These are phyloP conservation scores for Beauveria scarabaeidicola DNA, from an alignment of 2,329 filamentous ascomycete species.

Conservation along the genomic window DNA sequence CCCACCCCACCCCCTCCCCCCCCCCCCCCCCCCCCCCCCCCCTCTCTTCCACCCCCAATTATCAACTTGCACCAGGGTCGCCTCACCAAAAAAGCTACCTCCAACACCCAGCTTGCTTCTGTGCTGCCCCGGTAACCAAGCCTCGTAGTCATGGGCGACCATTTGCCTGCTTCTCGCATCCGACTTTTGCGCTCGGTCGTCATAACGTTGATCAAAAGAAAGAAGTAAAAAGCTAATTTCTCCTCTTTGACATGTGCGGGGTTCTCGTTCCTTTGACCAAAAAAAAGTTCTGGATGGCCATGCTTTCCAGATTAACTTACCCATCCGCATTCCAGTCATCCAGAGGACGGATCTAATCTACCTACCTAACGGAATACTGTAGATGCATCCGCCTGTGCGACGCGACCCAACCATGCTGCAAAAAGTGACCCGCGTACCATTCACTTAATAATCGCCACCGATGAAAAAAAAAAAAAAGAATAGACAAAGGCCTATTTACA, in stretches of 20 bases:
- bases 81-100: no score
- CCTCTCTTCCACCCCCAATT: no score
- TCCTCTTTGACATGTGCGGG: neutral
- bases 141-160: constrained; percentile 9
- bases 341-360: neutral
- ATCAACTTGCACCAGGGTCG: no score
- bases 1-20: no score
- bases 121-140: constrained; percentile 9
- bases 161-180: neutral
- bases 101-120: neutral
- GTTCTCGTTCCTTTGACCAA: neutral
- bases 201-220: neutral
- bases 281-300: no score
- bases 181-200: neutral
- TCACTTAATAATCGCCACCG: no score
- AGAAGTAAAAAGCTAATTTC: neutral
- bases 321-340: constrained; percentile 4
- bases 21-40: no score
- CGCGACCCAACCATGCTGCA: no score
- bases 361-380: neutral
- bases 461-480: no score
- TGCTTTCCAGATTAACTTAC: neutral
- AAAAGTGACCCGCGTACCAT: no score
- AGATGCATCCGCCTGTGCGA: no score
- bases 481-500: no score